Conservation (phyloP, 2,329 filamentous ascomycete genomes). For the Emmonsiellopsis sp. region DNA sequence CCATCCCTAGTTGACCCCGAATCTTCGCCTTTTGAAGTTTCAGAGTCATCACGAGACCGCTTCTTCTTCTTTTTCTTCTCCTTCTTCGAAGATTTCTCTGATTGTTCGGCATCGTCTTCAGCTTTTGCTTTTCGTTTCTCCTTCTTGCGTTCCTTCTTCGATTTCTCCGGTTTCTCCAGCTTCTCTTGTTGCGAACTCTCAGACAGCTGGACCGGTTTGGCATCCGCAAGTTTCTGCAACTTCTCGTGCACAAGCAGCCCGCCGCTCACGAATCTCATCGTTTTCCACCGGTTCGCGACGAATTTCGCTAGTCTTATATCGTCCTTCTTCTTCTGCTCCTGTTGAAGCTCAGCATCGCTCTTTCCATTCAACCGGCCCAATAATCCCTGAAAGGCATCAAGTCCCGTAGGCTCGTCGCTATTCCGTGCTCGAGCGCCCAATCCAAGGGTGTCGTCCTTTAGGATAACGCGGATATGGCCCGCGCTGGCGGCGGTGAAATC, state of each 20-base stretch:
- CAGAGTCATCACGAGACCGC: slow-evolving; percentile 2
- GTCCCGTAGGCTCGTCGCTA: slow-evolving; percentile 66
- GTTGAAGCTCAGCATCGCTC: slow-evolving; percentile 60
- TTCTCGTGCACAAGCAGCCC: slow-evolving; percentile 59
- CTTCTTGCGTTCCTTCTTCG: slow-evolving; percentile 20
- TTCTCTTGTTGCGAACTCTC: slow-evolving; percentile 24
- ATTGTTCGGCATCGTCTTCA: slow-evolving; percentile 22
- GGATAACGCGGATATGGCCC: slow-evolving; percentile 70
- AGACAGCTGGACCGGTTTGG: slow-evolving; percentile 41
- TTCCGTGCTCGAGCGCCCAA: slow-evolving; percentile 69
- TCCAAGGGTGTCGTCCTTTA: slow-evolving; percentile 88
- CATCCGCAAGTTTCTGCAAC: slow-evolving; percentile 25
- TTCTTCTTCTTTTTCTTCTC: slow-evolving; percentile 23
- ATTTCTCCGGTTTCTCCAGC: slow-evolving; percentile 19
- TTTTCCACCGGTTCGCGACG: slow-evolving; percentile 64
- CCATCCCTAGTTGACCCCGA: background rate
- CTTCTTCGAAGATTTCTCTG: slow-evolving; percentile 21
- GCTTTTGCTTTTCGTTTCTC: slow-evolving; percentile 20
- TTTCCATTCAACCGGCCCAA: slow-evolving; percentile 86
- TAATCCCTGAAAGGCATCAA: slow-evolving; percentile 78
- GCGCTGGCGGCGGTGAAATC: slow-evolving; percentile 72
- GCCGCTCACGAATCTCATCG: slow-evolving; percentile 79
- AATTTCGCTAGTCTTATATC: slow-evolving; percentile 65
- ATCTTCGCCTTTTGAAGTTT: background rate
- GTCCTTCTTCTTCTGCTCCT: slow-evolving; percentile 58